Base-by-base conservation (phyloP, 169 alveolate genomes). In the Plasmodium gonderi region DNA sequence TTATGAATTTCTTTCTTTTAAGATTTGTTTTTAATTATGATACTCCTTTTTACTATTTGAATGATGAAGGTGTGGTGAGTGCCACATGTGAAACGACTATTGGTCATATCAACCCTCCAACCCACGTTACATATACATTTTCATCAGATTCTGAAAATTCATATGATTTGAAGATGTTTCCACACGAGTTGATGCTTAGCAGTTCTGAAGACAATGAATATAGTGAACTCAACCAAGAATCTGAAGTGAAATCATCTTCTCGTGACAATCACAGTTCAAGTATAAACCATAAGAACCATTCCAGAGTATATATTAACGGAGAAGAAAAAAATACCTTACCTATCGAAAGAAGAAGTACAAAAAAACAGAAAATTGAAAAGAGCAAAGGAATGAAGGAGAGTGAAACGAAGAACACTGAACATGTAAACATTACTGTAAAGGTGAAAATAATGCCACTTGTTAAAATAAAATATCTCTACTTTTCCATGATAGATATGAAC, bases 401-500 rank as follows among this genome's bases (percentile, higher is more conserved):
- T 1, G 26, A 2, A 0, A n/a, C 0, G 0, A 9, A 11, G 9
- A 3, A 42, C 0, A 79, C 5, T 0, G 7, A 54, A 2, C 44
- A 7, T 33, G 12, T 33, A 54, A 8, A n/a, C n/a, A 29, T 69
- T 7, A 33, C 47, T 6, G 64, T 47, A 0, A 44, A 82, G 60
- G 54, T 82, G 60, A 82, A 26, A 47, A 69, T 82, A 31, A 69
- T 68, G 60, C 92, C 92, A 26, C 74, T 82, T 2, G 38, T 82
- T 17, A 82, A 82, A 38, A 82, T 82, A 9, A 82, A 82, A 54
- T 82, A 82, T 68, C 40, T 82, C 9, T 82, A 69, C 76, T 82
- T 82, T 29, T 82, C 92, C 12, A 82, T 82, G 92, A 47, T 82
- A 5, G 92, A 82, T 12, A 31, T 82, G 67, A 49, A 82, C 60